Conservation (phyloP, 1,139 yeast genomes). For the Yamadazyma dushanensis region DNA sequence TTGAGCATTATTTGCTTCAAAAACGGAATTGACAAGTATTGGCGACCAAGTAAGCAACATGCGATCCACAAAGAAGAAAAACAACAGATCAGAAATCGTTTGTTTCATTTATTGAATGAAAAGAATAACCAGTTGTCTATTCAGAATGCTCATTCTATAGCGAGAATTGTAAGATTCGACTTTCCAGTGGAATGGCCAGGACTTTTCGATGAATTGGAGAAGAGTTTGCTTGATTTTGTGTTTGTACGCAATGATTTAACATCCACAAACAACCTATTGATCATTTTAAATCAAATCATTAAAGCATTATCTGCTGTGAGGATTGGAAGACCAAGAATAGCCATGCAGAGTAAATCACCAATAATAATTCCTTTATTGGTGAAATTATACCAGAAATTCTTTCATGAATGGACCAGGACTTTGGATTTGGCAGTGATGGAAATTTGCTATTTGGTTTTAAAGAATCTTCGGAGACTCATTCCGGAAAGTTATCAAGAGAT, state of each 20-base stretch:
- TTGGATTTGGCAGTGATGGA: slow-evolving; percentile 55
- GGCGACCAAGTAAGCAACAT: slow-evolving; percentile 67
- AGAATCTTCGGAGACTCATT: slow-evolving; percentile 64
- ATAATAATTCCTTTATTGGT: slow-evolving; percentile 58
- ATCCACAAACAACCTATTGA: slow-evolving; percentile 59
- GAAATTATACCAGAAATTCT: slow-evolving; percentile 57
- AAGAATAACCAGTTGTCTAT: slow-evolving; percentile 70
- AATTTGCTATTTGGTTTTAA: slow-evolving; percentile 74
- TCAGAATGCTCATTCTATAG: slow-evolving; percentile 82
- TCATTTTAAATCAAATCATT: slow-evolving; percentile 72
- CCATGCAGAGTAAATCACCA: slow-evolving; percentile 73
- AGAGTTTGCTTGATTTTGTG: slow-evolving; percentile 39
- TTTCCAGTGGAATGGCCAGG: slow-evolving; percentile 88
- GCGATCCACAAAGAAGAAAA: slow-evolving; percentile 73
- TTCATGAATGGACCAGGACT: slow-evolving; percentile 58
- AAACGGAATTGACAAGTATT: slow-evolving; percentile 79
- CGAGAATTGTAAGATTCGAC: slow-evolving; percentile 77
- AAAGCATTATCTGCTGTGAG: slow-evolving; percentile 73
- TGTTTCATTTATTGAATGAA: slow-evolving; percentile 64
- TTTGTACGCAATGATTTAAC: slow-evolving; percentile 50
- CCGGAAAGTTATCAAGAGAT: slow-evolving; percentile 78
- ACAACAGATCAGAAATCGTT: slow-evolving; percentile 52
- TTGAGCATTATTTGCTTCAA: slow-evolving; percentile 84
- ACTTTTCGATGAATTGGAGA: slow-evolving; percentile 61
- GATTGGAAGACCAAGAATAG: slow-evolving; percentile 79